Evolutionary conservation across 139 green algal species (phyloP), one percentile per base, ranked within the genome.

Genomic region (Protoeuglena noctilucae): DNA sequence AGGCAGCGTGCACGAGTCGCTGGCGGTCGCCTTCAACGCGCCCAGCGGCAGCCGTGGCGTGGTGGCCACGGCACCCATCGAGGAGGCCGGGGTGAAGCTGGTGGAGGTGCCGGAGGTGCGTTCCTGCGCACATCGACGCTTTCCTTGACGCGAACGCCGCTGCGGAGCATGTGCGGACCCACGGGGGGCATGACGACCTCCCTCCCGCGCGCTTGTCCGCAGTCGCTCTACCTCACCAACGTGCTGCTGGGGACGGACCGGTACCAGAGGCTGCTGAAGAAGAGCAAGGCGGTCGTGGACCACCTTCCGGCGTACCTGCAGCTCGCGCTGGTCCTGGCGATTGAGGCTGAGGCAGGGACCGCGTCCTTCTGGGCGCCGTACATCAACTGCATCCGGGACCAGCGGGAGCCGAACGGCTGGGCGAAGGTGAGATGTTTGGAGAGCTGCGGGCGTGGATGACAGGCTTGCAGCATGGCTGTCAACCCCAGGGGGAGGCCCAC

Each of bases 361-460:
- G 26, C 31, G 27, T 64, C 54, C 1, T 57, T 49, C 51, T 71
- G 59, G 58, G 27, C 51, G 17, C 64, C 59, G 6, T 71, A 71
- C 54, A 57, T 71, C 21, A 23, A 18, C 29, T 51, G 3, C 23
- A 30, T 71, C 0, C 54, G 59, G 1, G 30, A 40, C 0, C 7
- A 27, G 1, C n/a, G 28, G n/a, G 58, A 18, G 59, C 23, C 17
- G 67, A 59, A 59, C 28, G 46, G 26, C 2, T 49, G 7, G 9
- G 12, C 14, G 22, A 21, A 23, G 23, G 24, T 30, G 28, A 28
- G 21, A 16, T 53, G 34, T 16, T 51, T 26, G 26, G n/a, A 30
- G 26, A 30, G 41, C 41, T 28, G 41, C 26, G 28, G 3, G 41
- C 29, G 48, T 31, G 28, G 28, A 12, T 28, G 24, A 45, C 56